Base-by-base conservation (phyloP, 129 eudicot genomes). In the Pittosporum tobira region DNA sequence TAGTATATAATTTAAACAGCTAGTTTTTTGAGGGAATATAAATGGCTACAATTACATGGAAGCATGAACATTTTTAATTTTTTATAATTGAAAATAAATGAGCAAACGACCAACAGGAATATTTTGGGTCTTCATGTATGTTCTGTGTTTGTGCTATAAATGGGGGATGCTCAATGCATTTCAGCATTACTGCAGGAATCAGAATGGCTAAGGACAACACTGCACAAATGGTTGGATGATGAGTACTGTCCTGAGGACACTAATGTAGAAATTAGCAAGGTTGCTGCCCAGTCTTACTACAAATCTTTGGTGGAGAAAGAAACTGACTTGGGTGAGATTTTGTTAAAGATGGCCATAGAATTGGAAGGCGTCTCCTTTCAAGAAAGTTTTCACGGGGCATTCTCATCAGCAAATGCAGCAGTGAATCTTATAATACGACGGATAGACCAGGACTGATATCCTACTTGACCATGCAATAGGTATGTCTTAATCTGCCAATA, bases 301-400 rank as follows among this genome's bases (percentile, higher is more conserved):
- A 66, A 72, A 51, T 90, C 87, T 27, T 71, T 82, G 69, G 50
- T 69, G 43, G 82, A 77, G 46, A 86, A 76, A 54, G 73, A 75
- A 68, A 77, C 82, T 26, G 97, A 85, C 50, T 69, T 90, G 20
- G 95, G 97, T 18, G 94, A 85, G 59, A 90, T 90, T 20, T 64
- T 90, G 72, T 60, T 90, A 48, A 75, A 71, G 60, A 85, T 90
- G 97, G 94, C 84, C 38, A 59, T 70, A 63, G 88, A 90, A 48
- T 71, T 90, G 61, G 95, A 81, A 62, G 37, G 77, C 24, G 76
- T 90, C 31, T 90, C 97, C 29, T 90, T 77, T 51, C 75, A 90
- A 68, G 95, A 90, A 62, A 90, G 97, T 76, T 90, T 90, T 69
- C 97, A 90, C 29, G 97, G 97, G 47, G 95, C 95, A 19, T 90